Conservation (phyloP, 768 basidiomycete species). For the Russula sp. region DNA sequence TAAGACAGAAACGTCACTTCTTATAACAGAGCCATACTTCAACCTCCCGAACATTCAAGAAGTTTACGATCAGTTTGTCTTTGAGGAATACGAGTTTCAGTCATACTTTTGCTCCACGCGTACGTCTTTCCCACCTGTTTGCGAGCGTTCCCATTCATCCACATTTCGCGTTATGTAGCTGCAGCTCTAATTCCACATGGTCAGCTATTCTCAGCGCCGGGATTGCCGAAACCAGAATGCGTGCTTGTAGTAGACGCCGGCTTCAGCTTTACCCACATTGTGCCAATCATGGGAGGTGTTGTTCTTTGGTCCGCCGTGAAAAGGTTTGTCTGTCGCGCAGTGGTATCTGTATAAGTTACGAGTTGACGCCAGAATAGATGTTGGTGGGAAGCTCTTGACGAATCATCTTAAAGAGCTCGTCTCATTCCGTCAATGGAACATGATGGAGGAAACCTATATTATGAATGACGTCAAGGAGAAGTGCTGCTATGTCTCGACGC, state of each 20-base stretch:
- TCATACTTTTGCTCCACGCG: conserved; percentile 78
- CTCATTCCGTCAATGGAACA: conserved; percentile 95
- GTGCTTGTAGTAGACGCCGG: conserved; percentile 81
- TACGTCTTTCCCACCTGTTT: conserved; percentile 37
- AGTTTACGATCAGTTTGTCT: conserved; percentile 90
- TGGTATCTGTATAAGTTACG: background rate
- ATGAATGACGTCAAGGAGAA: conserved; percentile 90
- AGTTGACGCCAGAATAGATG: conserved; percentile 62
- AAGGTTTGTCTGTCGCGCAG: conserved; percentile 24
- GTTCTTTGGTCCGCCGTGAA: conserved; percentile 79
- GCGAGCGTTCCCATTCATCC: conserved; percentile 22
- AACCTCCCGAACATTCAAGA: conserved; percentile 90
- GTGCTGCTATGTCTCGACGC: conserved; percentile 78
- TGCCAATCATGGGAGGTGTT: conserved; percentile 71
- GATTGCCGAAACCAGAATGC: conserved; percentile 63
- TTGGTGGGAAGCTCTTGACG: conserved; percentile 92
- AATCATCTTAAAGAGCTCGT: conserved; percentile 93
- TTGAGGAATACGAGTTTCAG: conserved; percentile 93
- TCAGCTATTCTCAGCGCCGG: conserved; percentile 50
- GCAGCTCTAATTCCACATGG: conserved; percentile 77
- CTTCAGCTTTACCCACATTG: conserved; percentile 90
- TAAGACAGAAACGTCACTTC: conserved; percentile 62
- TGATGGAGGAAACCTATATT: conserved; percentile 95
- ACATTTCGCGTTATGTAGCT: conserved; percentile 39
- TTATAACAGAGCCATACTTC: conserved; percentile 93